Evolutionary conservation across 2,329 filamentous ascomycete species (phyloP), one percentile per base, ranked within the genome.

Genomic region (Coniochaeta sp.): DNA sequence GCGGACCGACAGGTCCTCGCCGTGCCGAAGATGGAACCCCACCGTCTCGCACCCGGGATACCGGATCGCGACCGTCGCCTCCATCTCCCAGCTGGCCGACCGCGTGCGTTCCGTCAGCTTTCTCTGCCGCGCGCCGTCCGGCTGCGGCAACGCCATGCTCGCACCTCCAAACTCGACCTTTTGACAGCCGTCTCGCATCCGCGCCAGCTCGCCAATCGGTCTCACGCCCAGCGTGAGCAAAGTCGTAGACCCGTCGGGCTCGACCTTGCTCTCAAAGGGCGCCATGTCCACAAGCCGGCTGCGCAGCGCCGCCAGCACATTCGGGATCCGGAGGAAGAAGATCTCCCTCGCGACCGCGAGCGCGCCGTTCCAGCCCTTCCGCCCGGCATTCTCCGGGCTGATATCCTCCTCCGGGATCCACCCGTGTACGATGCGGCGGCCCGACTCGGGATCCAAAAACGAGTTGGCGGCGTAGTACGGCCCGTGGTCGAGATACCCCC

Each of bases 401-500:
- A 30, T n/a, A 45, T 55, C 54, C 45, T 55, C 54, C 26, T 55
- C 54, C 3, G 52, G 38, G 5, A 55, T 38, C 54, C 54, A 55
- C 32, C 54, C 54, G 22, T 47, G 42, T 14, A 54, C 52, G 31
- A 55, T 52, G 13, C 30, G 42, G n/a, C 26, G 18, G 10, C 45
- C 27, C 2, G 35, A 26, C 5, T 28, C 28, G 18, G 49, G 42
- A 24, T 55, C 54, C 33, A 49, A 28, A 24, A 55, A 54, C 8
- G 54, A 51, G 48, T 55, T 55, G 31, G 49, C 54, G 13, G 54
- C 54, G 45, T 55, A 52, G 53, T 47, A 54, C 4, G 32, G 18
- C 8, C 58, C 58, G 32, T 58, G 54, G 45, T 60, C 58, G 9
- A 60, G 51, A 46, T 49, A 28, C 9, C 57, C 58, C 14, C 50